Evolutionary conservation across 306 rosid species (phyloP), one percentile per base, ranked within the genome.

Genomic region (Fragaria nilgerrensis): DNA sequence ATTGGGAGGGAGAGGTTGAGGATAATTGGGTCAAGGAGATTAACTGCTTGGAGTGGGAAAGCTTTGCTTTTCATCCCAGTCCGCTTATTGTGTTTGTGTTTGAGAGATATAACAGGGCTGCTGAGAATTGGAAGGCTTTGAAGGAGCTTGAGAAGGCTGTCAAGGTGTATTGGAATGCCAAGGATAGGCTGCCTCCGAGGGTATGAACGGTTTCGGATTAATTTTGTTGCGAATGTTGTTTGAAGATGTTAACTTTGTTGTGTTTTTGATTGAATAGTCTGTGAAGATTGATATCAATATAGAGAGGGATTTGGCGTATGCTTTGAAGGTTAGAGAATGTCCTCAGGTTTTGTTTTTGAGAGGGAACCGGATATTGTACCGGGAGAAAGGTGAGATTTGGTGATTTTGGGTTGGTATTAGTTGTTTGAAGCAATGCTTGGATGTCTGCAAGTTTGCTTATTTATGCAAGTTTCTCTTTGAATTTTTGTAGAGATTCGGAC

Each of bases 1-100:
- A 92, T 70, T 95, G 96, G 97, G 97, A 95, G 86, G 98, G 98
- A 63, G 97, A 95, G 90, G 68, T 83, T 71, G 97, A 92, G 27
- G 97, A 92, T 78, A 89, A 85, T 69, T 92, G 93, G 96, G 96
- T 95, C 70, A 92, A 87, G 82, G 99, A 95, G 89, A 95, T 92
- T 72, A 95, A 95, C 77, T 95, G 92, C 61, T 84, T 90, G 86
- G 97, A 95, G 80, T 92, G 99, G 97, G 99, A 95, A 81, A 89
- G 88, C 85, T 88, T 87, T 87, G 99, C 97, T 79, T 92, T 88
- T 78, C 97, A 91, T 82, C 97, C 99, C 4, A 92, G 97, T 83
- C 99, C 97, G 8, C 89, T 95, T 17, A 79, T 95, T 78, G 97
- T 95, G 70, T 90, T 89, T 72, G 99, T 92, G 71, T 95, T 92